phyloP scores from a whole-genome alignment of 331 rosid species.

The Stylosanthes scabra region DNA sequence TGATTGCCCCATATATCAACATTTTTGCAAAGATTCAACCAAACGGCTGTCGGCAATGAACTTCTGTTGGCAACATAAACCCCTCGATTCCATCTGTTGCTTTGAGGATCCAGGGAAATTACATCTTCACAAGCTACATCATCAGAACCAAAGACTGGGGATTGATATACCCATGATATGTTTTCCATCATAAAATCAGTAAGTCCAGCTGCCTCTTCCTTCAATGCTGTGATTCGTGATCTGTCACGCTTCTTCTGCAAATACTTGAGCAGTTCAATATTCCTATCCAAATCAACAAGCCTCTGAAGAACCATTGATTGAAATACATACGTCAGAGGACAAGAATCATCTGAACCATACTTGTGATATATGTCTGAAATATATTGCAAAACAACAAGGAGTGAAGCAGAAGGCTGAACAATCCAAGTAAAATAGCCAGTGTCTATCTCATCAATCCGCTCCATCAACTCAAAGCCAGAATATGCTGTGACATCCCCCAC shows the following conservation, averaged over 20 bases:
- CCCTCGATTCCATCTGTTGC: slow-evolving; percentile 62
- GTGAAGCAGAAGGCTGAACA: slow-evolving; percentile 75
- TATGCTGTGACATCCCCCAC: slow-evolving; percentile 66
- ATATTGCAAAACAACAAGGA: slow-evolving; percentile 62
- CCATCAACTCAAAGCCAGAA: slow-evolving; percentile 76
- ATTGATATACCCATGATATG: slow-evolving; percentile 56
- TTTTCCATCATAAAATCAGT: slow-evolving; percentile 74
- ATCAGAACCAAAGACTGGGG: slow-evolving; percentile 41
- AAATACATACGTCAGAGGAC: slow-evolving; percentile 66
- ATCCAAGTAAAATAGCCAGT: slow-evolving; percentile 78
- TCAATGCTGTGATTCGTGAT: slow-evolving; percentile 50
- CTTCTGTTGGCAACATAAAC: slow-evolving; percentile 55
- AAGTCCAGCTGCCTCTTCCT: slow-evolving; percentile 81
- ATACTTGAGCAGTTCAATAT: slow-evolving; percentile 65
- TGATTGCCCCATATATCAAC: slow-evolving; percentile 82
- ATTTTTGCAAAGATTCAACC: slow-evolving; percentile 87
- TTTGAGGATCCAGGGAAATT: slow-evolving; percentile 43
- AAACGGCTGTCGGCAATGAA: slow-evolving; percentile 73
- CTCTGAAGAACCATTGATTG: slow-evolving; percentile 87
- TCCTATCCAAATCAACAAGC: slow-evolving; percentile 84
- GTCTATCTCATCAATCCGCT: slow-evolving; percentile 67
- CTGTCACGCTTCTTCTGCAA: slow-evolving; percentile 57
- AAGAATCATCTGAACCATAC: slow-evolving; percentile 46
- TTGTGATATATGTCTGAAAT: slow-evolving; percentile 63
- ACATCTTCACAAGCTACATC: slow-evolving; percentile 41